Evolutionary conservation across 164 flowering plant species (phyloP).

Genomic region (Kingdonia uniflora): DNA sequence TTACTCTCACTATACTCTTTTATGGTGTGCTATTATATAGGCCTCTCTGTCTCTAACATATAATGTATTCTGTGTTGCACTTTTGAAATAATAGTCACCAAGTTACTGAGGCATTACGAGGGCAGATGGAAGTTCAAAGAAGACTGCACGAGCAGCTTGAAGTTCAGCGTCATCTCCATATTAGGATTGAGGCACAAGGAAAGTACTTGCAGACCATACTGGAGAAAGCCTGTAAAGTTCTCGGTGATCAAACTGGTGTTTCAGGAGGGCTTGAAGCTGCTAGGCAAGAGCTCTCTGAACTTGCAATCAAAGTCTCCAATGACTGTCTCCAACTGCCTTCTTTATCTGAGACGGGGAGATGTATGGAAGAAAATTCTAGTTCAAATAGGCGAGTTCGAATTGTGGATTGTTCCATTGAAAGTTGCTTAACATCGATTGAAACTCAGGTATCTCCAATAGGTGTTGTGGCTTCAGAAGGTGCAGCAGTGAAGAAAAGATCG

Average conservation of each 20-base stretch:
- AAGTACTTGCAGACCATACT: slow-evolving; percentile 83
- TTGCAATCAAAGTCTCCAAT: slow-evolving; percentile 55
- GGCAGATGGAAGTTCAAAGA: slow-evolving; percentile 94
- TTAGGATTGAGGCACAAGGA: slow-evolving; percentile 85
- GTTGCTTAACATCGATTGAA: slow-evolving; percentile 62
- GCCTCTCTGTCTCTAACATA: background rate
- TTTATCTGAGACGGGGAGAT: slow-evolving; percentile 32
- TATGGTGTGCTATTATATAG: background rate
- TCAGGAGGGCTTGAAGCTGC: slow-evolving; percentile 69
- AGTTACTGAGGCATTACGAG: slow-evolving; percentile 91
- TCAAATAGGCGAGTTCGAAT: slow-evolving; percentile 29
- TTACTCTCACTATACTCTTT: background rate
- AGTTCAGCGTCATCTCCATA: slow-evolving; percentile 86
- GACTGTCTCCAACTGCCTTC: slow-evolving; percentile 40
- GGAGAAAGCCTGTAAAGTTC: slow-evolving; percentile 82
- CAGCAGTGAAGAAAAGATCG: slow-evolving; percentile 52
- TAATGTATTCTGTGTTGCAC: slow-evolving; percentile 2
- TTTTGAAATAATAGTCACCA: slow-evolving; percentile 51
- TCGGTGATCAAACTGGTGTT: slow-evolving; percentile 47
- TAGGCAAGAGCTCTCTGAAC: slow-evolving; percentile 68
- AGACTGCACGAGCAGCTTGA: slow-evolving; percentile 89
- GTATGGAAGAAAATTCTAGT: slow-evolving; percentile 27
- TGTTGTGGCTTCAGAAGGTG: slow-evolving; percentile 24
- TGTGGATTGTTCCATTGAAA: slow-evolving; percentile 59
- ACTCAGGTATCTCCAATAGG: slow-evolving; percentile 46